phyloP scores from a whole-genome alignment of 192 early-diverging fungal species.

The Coemansia sp. region DNA sequence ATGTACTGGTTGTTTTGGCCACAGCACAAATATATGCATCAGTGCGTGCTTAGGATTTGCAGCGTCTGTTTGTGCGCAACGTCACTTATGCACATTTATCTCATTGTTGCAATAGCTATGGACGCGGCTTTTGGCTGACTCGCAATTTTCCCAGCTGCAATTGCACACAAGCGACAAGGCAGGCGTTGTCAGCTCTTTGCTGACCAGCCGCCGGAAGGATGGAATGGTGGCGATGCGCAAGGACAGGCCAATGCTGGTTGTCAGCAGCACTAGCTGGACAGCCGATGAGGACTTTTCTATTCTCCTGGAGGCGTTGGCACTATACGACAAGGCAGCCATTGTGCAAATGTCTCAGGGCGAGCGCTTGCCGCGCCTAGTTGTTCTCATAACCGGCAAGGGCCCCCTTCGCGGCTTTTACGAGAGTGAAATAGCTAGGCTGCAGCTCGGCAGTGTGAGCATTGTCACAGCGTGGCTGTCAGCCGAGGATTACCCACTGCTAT shows the following conservation, averaged over 20 bases:
- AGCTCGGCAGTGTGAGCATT: conserved; percentile 61
- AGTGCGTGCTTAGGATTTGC: background rate
- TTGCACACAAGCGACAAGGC: background rate
- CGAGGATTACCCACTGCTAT: conserved; percentile 81
- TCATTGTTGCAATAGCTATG: conserved; percentile 37
- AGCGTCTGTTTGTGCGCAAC: background rate
- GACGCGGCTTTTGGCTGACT: conserved; percentile 35
- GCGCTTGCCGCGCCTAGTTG: conserved; percentile 61
- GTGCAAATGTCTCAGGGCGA: conserved; percentile 11
- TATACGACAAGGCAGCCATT: conserved; percentile 54
- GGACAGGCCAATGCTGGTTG: conserved; percentile 75
- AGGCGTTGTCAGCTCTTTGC: conserved; percentile 17
- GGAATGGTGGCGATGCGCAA: conserved; percentile 31
- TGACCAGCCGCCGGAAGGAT: conserved; percentile 21
- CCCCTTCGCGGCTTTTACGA: conserved; percentile 75
- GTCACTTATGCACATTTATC: background rate
- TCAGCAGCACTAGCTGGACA: conserved; percentile 94
- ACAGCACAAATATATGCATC: background rate
- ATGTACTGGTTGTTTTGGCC: conserved; percentile 1
- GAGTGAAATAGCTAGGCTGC: conserved; percentile 60
- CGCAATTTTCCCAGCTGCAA: conserved; percentile 30
- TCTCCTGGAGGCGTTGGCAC: conserved; percentile 66
- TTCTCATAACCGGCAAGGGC: conserved; percentile 94
- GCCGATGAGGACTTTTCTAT: conserved; percentile 94
- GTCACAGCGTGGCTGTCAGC: conserved; percentile 79